Percentiles rank a stretch among this genome's conserved stretches.
Conservation (phyloP, 495 filamentous ascomycete species). For the Podospora fimiseda region DNA sequence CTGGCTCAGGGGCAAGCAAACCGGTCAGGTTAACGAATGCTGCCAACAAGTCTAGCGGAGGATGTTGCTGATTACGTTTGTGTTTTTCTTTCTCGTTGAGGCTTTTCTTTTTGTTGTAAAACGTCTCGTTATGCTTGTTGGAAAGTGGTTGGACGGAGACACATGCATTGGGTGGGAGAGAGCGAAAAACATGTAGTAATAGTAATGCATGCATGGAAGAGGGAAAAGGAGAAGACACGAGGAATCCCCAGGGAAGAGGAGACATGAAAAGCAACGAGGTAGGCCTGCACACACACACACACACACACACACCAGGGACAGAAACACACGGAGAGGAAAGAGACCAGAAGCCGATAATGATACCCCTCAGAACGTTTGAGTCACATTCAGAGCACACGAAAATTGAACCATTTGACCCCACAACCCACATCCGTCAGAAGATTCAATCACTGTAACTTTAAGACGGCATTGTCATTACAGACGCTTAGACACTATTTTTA, state of each 20-base stretch:
- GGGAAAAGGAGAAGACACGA: background rate
- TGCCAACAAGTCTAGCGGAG: conserved; percentile 5
- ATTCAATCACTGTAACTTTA: too few relatives aligned
- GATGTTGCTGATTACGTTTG: conserved; percentile 11
- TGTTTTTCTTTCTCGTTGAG: background rate
- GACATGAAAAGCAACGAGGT: background rate
- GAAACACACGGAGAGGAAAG: background rate
- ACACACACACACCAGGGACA: background rate
- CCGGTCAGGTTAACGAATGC: conserved; percentile 32
- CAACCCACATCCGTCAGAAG: too few relatives aligned
- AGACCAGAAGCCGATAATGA: background rate
- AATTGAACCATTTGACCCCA: background rate
- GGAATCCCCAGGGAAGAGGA: background rate
- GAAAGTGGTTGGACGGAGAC: background rate
- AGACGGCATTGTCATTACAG: too few relatives aligned
- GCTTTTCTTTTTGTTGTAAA: background rate
- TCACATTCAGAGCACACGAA: background rate
- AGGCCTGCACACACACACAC: too few relatives aligned
- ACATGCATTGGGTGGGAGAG: background rate
- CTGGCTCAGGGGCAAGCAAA: conserved; percentile 47
- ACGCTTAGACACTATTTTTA: background rate
- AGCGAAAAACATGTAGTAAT: background rate
- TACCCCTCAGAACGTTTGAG: background rate
- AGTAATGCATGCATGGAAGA: background rate
- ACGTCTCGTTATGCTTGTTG: background rate